A percentile compares a stretch with the other conserved stretches of the same genome.
Conservation (phyloP, 352 stramenopile species). For the Thraustotheca clavata region DNA sequence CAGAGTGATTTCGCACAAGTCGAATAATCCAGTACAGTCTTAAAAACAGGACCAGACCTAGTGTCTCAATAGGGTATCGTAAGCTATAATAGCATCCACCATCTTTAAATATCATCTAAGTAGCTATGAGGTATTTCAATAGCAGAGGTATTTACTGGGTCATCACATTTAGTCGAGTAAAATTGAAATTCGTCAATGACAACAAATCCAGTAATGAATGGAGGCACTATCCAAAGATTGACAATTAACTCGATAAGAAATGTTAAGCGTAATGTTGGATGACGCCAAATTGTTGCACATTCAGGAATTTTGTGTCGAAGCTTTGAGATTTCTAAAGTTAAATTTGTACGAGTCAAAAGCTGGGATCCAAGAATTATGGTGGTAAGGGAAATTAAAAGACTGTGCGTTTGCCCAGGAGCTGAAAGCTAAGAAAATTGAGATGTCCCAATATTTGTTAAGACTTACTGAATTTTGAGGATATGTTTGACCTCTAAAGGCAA, state of each 20-base stretch:
- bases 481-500: background rate
- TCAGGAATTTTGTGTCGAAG: slow-evolving; percentile 11
- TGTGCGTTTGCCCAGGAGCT: slow-evolving; percentile 13
- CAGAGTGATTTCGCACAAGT: slow-evolving; percentile 20
- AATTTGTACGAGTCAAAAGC: background rate
- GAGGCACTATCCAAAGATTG: slow-evolving; percentile 15
- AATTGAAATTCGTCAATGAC: slow-evolving; percentile 10
- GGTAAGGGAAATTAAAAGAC: slow-evolving; percentile 8
- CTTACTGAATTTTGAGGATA: slow-evolving; percentile 5
- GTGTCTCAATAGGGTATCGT: slow-evolving; percentile 12
- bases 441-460: background rate
- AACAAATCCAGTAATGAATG: slow-evolving; percentile 11
- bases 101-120: background rate
- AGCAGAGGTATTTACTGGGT: background rate
- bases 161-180: background rate
- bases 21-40: slow-evolving; percentile 21
- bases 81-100: slow-evolving; percentile 10
- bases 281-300: slow-evolving; percentile 7
- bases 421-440: slow-evolving; percentile 1
- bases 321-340: slow-evolving; percentile 13
- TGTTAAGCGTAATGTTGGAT: background rate
- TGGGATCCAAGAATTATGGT: slow-evolving; percentile 5
- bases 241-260: background rate
- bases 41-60: slow-evolving; percentile 13
- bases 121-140: background rate